Conservation (phyloP, 495 filamentous ascomycete genomes). For the Neurospora tetraspora region DNA sequence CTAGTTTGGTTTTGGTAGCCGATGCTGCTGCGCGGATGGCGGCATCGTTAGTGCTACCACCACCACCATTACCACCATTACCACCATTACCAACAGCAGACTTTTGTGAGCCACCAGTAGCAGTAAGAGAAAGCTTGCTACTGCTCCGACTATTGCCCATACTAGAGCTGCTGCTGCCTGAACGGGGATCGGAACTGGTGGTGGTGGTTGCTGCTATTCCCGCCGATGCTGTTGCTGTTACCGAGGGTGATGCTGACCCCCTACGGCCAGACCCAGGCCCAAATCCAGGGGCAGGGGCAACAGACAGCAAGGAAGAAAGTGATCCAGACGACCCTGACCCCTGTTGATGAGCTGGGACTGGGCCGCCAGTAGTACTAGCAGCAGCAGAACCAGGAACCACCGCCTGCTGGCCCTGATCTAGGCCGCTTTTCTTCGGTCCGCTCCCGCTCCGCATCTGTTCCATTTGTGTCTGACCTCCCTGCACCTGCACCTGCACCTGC, state of each 20-base stretch:
- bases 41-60: neutral
- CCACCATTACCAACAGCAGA: neutral
- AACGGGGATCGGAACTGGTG: neutral
- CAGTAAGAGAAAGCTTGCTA: neutral
- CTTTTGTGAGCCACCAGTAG: too few species aligned
- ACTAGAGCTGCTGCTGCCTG: neutral
- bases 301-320: neutral
- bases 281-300: neutral
- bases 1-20: neutral
- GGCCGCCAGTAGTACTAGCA: neutral
- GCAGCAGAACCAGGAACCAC: neutral
- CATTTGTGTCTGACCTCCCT: neutral
- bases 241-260: neutral
- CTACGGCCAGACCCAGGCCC: neutral
- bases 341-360: neutral
- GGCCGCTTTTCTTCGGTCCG: neutral
- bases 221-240: neutral
- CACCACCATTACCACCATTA: neutral
- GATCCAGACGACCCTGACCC: neutral
- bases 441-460: neutral
- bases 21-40: neutral
- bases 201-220: neutral
- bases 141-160: neutral
- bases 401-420: slow-evolving; percentile 12
- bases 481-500: neutral